Evolutionary conservation across 1,284 basidiomycete genomes (phyloP).

Genomic region (Pseudozyma sp.): DNA sequence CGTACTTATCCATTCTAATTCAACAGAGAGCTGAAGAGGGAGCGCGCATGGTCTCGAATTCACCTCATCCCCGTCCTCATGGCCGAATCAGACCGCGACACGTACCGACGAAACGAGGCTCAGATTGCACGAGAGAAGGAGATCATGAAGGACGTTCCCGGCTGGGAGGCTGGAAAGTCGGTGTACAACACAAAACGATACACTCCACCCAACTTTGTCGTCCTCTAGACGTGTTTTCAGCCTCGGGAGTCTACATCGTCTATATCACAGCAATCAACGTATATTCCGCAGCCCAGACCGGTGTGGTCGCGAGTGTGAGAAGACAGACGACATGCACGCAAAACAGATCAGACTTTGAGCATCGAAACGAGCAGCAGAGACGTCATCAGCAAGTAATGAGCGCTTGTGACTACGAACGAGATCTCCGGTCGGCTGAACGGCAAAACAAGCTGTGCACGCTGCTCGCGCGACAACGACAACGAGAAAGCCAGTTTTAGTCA

Average conservation of each 20-base stretch:
- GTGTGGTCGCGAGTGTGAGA: too few species aligned
- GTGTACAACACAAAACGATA: conserved; percentile 87
- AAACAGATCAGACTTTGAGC: too few species aligned
- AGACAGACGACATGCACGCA: too few species aligned
- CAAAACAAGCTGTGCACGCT: too few species aligned
- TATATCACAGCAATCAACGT: conserved; percentile 9
- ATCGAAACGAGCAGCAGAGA: too few species aligned
- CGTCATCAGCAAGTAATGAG: too few species aligned
- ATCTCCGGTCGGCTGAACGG: too few species aligned
- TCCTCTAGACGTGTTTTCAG: too few species aligned
- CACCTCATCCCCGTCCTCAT: conserved; percentile 87
- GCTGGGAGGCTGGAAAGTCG: conserved; percentile 83
- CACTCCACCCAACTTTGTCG: conserved; percentile 74
- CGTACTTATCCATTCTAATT: background rate
- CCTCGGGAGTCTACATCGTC: too few species aligned
- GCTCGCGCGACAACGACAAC: too few species aligned
- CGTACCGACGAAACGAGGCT: conserved; percentile 85
- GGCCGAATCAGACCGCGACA: conserved; percentile 92
- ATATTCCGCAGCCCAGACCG: background rate
- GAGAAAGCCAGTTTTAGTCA: too few species aligned
- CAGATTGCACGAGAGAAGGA: conserved; percentile 82
- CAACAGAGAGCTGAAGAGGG: conserved; percentile 87
- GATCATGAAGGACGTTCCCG: conserved; percentile 95
- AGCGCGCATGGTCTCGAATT: conserved; percentile 95
- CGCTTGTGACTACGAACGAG: too few species aligned